Evolutionary conservation across 2,329 filamentous ascomycete genomes (phyloP).

Genomic region (Epichloe glyceriae): DNA sequence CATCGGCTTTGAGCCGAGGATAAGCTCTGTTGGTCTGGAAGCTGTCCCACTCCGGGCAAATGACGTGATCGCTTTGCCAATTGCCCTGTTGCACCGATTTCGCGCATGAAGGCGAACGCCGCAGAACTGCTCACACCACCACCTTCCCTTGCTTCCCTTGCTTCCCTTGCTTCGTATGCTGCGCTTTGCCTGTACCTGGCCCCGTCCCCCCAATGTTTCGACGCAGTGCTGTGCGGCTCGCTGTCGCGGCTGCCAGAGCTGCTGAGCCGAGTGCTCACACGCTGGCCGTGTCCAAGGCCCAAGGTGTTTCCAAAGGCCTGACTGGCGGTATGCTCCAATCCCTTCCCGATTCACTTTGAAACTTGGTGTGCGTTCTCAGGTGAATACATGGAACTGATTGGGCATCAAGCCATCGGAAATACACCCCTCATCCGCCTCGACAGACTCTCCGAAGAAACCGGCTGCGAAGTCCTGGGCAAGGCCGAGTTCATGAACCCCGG

Average conservation of each 20-base stretch:
- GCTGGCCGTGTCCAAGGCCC: slow-evolving; percentile 63
- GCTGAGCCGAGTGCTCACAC: slow-evolving; percentile 43
- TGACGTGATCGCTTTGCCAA: slow-evolving; percentile 10
- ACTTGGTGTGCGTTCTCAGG: background rate
- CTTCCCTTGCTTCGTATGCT: background rate
- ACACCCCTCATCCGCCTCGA: slow-evolving; percentile 89
- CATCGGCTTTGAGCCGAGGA: slow-evolving; percentile 16
- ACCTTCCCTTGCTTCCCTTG: background rate
- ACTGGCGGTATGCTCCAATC: slow-evolving; percentile 53
- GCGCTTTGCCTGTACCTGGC: background rate
- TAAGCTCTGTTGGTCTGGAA: too few relatives aligned
- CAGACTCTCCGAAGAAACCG: slow-evolving; percentile 75
- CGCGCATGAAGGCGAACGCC: background rate
- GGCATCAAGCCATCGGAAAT: slow-evolving; percentile 72
- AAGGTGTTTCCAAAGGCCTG: slow-evolving; percentile 65
- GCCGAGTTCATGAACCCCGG: slow-evolving; percentile 98
- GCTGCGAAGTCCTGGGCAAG: slow-evolving; percentile 90
- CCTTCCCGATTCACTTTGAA: background rate
- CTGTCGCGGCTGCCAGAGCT: slow-evolving; percentile 36
- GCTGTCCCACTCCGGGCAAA: too few relatives aligned
- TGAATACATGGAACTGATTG: background rate
- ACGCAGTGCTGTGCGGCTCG: slow-evolving; percentile 54
- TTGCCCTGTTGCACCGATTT: slow-evolving; percentile 4
- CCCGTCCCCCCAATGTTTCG: slow-evolving; percentile 45
- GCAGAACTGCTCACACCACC: background rate